phyloP scores from a whole-genome alignment of 139 green algal species.

The Chlamydomonas incerta region DNA sequence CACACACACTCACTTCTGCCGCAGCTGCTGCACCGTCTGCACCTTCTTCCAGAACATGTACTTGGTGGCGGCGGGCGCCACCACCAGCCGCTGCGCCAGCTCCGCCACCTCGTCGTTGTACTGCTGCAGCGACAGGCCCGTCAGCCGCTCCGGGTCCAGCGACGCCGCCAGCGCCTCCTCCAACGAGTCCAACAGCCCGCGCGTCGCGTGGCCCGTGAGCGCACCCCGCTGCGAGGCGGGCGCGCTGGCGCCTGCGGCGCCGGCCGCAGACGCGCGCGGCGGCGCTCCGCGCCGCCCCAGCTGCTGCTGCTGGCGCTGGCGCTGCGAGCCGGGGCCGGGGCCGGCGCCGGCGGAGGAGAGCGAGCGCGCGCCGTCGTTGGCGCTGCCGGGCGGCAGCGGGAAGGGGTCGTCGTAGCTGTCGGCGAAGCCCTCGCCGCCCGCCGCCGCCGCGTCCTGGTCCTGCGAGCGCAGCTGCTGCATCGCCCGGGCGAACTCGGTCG shows the following conservation, averaged over 20 bases:
- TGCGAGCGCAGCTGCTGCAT: slow-evolving; percentile 10
- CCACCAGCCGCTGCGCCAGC: slow-evolving; percentile 53
- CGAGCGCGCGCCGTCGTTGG: background rate
- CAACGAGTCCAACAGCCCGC: slow-evolving; percentile 35
- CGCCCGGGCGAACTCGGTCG: slow-evolving; percentile 13
- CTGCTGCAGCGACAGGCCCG: slow-evolving; percentile 37
- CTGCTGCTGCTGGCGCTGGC: too few species aligned
- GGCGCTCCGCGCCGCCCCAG: too few species aligned
- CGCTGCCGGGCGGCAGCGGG: too few species aligned
- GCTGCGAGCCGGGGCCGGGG: too few species aligned
- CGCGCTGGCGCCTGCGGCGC: too few species aligned
- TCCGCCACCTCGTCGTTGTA: slow-evolving; percentile 34
- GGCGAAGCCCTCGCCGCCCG: too few species aligned
- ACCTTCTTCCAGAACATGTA: slow-evolving; percentile 66
- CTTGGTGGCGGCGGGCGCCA: slow-evolving; percentile 51
- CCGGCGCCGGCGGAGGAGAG: background rate
- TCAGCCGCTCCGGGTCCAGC: slow-evolving; percentile 45
- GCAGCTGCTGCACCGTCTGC: slow-evolving; percentile 39
- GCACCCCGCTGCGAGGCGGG: background rate
- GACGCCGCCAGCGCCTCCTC: slow-evolving; percentile 34
- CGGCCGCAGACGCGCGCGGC: too few species aligned
- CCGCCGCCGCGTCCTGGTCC: too few species aligned
- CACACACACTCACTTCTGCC: slow-evolving; percentile 27
- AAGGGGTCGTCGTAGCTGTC: background rate
- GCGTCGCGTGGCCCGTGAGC: slow-evolving; percentile 13